A percentile compares a stretch with the other conserved stretches of the same genome.
These are phyloP conservation scores for Flaveria sonorensis DNA, from an alignment of 129 eudicot genomes.

Conservation along the genomic window DNA sequence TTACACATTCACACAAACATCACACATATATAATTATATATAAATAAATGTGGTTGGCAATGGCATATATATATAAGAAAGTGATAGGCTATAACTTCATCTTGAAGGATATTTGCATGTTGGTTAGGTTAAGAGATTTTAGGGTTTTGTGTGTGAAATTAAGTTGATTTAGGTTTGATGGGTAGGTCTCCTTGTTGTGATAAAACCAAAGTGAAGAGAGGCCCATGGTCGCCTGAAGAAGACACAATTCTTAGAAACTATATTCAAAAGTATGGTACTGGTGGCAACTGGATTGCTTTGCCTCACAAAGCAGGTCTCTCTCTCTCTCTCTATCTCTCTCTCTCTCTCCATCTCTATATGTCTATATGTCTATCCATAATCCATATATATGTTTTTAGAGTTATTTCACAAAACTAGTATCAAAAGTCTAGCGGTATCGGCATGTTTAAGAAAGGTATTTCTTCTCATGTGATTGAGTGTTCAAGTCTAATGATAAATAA, in stretches of 20 bases:
- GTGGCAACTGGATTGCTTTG: slow-evolving; percentile 78
- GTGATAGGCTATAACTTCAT: slow-evolving; percentile 29
- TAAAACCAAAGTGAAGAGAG: slow-evolving; percentile 78
- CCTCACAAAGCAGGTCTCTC: slow-evolving; percentile 74
- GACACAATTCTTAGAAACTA: slow-evolving; percentile 60
- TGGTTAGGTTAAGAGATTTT: not conserved
- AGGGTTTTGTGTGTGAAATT: slow-evolving; percentile 29
- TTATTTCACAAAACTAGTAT: too few species aligned
- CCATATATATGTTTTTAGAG: not conserved
- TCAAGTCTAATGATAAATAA: too few species aligned
- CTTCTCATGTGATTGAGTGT: too few species aligned
- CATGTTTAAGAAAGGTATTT: too few species aligned
- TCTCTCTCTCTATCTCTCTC: slow-evolving; percentile 17
- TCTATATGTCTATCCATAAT: not conserved
- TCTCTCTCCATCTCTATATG: not conserved
- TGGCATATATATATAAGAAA: slow-evolving; percentile 12
- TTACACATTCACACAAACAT: slow-evolving; percentile 14
- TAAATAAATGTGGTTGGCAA: not conserved
- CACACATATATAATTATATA: not conserved
- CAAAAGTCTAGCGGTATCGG: too few species aligned
- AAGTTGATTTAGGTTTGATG: slow-evolving; percentile 37
- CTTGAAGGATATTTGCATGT: slow-evolving; percentile 20
- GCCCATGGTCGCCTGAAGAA: slow-evolving; percentile 91
- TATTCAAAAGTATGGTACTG: slow-evolving; percentile 64
- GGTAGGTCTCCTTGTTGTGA: slow-evolving; percentile 92